Percentiles rank a stretch among this genome's conserved stretches.
phyloP scores from a whole-genome alignment of 257 asterid species.

The Forsythia viridissima region DNA sequence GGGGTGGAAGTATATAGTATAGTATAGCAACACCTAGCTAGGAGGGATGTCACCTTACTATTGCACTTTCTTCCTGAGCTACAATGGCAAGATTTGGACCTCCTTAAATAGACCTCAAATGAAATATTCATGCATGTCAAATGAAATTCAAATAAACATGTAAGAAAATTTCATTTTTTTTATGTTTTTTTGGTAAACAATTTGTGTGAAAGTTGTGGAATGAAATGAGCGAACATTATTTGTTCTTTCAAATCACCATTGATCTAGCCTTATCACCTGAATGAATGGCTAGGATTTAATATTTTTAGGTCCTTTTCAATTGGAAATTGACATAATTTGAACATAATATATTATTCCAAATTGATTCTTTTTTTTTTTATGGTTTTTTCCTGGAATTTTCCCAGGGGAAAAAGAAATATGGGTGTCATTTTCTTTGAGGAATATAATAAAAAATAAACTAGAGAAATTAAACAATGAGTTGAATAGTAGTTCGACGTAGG shows the following conservation, averaged over 20 bases:
- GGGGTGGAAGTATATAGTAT: slow-evolving; percentile 8
- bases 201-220: slow-evolving; percentile 21
- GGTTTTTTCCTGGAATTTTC: neutral
- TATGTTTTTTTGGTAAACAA: neutral
- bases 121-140: slow-evolving; percentile 32
- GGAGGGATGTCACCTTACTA: slow-evolving; percentile 13
- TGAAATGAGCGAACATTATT: slow-evolving; percentile 23
- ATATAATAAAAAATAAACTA: neutral
- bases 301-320: slow-evolving; percentile 5
- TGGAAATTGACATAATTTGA: slow-evolving; percentile 22
- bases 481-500: slow-evolving; percentile 16
- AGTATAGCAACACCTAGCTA: slow-evolving; percentile 9
- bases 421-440: slow-evolving; percentile 25
- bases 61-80: slow-evolving; percentile 32
- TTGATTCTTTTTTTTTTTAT: slow-evolving; percentile 13
- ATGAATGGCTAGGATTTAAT: slow-evolving; percentile 31
- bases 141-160: slow-evolving; percentile 36
- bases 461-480: neutral
- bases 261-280: slow-evolving; percentile 38
- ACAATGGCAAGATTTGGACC: slow-evolving; percentile 16
- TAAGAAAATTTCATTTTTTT: neutral
- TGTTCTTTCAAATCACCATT: neutral
- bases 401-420: neutral
- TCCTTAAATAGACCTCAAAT: slow-evolving; percentile 42
- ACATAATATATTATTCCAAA: slow-evolving; percentile 28